These are phyloP conservation scores for Massarina eburnea DNA, from an alignment of 2,329 filamentous ascomycete genomes.

Conservation along the genomic window DNA sequence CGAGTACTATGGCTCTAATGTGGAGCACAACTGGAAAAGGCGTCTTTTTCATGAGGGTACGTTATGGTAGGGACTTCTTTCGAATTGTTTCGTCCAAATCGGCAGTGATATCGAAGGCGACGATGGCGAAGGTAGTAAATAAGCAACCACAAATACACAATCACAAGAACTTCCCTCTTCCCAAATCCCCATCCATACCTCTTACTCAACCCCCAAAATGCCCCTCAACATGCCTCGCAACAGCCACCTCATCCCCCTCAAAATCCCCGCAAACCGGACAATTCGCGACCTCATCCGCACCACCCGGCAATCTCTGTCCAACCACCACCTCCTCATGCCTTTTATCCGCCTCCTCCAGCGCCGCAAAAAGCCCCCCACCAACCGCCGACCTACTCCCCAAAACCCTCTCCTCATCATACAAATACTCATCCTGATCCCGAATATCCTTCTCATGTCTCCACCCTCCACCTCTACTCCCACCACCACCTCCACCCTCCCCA, in stretches of 20 bases:
- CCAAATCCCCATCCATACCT: not conserved
- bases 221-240: slow-evolving; percentile 65
- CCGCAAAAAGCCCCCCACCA: slow-evolving; percentile 20
- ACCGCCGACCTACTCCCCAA: slow-evolving; percentile 8
- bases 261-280: slow-evolving; percentile 70
- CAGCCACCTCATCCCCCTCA: slow-evolving; percentile 68
- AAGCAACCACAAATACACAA: no score
- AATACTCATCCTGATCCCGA: slow-evolving; percentile 32
- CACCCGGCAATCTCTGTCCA: slow-evolving; percentile 9
- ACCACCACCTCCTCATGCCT: slow-evolving; percentile 18
- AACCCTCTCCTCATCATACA: slow-evolving; percentile 26
- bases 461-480: slow-evolving; percentile 10
- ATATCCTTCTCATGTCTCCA: slow-evolving; percentile 29
- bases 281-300: slow-evolving; percentile 28
- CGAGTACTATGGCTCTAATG: no score
- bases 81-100: no score
- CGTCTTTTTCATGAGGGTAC: no score
- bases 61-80: no score
- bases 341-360: slow-evolving; percentile 30
- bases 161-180: no score
- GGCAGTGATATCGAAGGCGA: no score
- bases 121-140: no score
- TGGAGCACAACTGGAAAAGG: no score
- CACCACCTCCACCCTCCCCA: slow-evolving; percentile 17
- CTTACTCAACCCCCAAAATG: slow-evolving; percentile 49